phyloP scores from a whole-genome alignment of 306 rosid genomes.

The Urtica urens region DNA sequence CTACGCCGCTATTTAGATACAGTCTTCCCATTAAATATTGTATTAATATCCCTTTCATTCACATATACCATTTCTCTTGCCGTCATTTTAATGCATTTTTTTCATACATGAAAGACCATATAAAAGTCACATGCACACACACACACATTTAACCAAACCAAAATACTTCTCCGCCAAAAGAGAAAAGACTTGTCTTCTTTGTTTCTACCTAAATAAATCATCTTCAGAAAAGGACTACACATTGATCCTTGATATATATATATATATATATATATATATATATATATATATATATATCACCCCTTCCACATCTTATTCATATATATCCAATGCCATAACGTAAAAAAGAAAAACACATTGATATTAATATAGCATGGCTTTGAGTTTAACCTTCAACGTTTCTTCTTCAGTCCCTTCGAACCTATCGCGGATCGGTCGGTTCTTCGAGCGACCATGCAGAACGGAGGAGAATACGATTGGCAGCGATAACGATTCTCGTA shows the following conservation, averaged over 20 bases:
- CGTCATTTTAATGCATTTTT: neutral
- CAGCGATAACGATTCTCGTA: no score
- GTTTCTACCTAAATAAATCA: neutral
- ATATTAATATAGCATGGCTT: constrained; percentile 13
- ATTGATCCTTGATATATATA: neutral
- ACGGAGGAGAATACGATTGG: no score
- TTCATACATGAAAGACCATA: no score
- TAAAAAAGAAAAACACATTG: neutral
- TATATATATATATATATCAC: no score
- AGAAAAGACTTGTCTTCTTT: neutral
- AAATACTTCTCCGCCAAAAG: constrained; percentile 3
- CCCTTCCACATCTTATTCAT: constrained; percentile 9
- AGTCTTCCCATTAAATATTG: constrained; percentile 14
- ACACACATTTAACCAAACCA: neutral
- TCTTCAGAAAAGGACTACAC: no score
- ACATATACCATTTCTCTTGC: neutral
- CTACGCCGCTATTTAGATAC: constrained; percentile 2
- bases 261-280: neutral
- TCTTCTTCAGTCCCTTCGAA: constrained; percentile 9
- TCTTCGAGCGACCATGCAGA: neutral
- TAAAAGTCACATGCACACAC: neutral
- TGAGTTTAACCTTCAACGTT: constrained; percentile 9
- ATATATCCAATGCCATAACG: constrained; percentile 5
- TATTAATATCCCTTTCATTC: neutral
- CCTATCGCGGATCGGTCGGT: neutral